A percentile compares a stretch with the other conserved stretches of the same genome.
phyloP scores from a whole-genome alignment of 176 grass and related monocot species.

The Ananas comosus region DNA sequence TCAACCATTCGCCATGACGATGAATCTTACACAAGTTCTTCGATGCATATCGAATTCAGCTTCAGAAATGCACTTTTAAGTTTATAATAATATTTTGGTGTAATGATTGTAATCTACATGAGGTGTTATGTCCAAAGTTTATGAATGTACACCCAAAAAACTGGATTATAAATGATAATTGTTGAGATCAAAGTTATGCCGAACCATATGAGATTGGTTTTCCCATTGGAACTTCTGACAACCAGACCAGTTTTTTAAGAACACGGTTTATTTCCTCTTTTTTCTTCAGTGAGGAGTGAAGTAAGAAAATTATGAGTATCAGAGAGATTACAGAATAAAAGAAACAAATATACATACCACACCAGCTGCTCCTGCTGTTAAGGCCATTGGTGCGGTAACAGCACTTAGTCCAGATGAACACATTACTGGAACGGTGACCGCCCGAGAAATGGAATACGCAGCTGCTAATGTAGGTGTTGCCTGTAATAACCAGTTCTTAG shows the following conservation, averaged over 20 bases:
- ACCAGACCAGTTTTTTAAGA: neutral
- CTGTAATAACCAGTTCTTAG: slow-evolving; percentile 20
- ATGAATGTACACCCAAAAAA: too few species aligned
- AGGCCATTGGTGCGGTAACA: slow-evolving; percentile 85
- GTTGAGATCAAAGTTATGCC: too few species aligned
- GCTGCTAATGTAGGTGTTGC: slow-evolving; percentile 85
- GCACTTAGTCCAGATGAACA: slow-evolving; percentile 84
- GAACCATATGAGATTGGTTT: too few species aligned
- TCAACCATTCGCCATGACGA: too few species aligned
- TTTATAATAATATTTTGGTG: too few species aligned
- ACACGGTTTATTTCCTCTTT: neutral
- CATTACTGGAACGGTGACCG: slow-evolving; percentile 85
- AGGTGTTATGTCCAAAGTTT: too few species aligned
- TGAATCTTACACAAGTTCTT: too few species aligned
- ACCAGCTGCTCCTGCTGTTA: slow-evolving; percentile 74
- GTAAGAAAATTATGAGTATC: neutral
- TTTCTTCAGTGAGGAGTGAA: neutral
- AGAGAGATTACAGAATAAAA: neutral
- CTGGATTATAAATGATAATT: too few species aligned
- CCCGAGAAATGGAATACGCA: slow-evolving; percentile 76
- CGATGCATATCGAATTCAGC: too few species aligned
- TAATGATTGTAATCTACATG: too few species aligned
- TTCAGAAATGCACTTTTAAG: too few species aligned
- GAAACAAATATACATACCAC: slow-evolving; percentile 43
- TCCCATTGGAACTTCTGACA: too few species aligned